Percentiles rank a stretch among this genome's conserved stretches.
Conservation (phyloP, 2,329 filamentous ascomycete genomes). For the Furcasterigmium furcatum region DNA sequence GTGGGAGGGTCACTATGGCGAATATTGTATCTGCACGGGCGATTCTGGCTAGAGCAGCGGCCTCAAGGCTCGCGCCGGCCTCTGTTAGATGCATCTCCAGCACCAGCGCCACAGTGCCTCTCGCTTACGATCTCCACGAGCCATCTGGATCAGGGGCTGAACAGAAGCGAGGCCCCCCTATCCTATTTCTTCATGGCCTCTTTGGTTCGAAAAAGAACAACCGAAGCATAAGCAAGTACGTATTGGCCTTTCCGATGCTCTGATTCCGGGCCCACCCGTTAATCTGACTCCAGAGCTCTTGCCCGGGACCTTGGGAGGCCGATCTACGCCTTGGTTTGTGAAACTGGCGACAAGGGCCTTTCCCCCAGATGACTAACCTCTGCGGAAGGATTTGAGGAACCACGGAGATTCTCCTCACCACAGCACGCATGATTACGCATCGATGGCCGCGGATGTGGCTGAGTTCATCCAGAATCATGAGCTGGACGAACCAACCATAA, state of each 20-base stretch:
- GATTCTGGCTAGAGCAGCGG: too few species aligned
- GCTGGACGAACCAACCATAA: constrained; percentile 69
- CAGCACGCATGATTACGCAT: constrained; percentile 70
- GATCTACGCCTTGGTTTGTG: constrained; percentile 74
- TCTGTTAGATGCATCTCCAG: too few species aligned
- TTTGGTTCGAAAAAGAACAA: constrained; percentile 98
- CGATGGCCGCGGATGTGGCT: constrained; percentile 81
- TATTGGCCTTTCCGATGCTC: constrained; percentile 11
- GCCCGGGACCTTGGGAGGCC: constrained; percentile 76
- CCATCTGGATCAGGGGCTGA: constrained; percentile 35
- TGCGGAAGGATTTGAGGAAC: constrained; percentile 75
- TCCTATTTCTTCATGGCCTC: constrained; percentile 87
- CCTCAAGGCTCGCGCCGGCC: too few species aligned
- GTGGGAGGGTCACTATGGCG: too few species aligned
- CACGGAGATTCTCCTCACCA: constrained; percentile 87
- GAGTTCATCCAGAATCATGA: constrained; percentile 71
- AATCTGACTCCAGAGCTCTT: constrained; percentile 55
- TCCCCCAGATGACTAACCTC: constrained; percentile 8
- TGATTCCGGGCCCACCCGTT: neutral
- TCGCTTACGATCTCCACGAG: constrained; percentile 67
- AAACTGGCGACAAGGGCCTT: neutral
- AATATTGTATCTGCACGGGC: too few species aligned
- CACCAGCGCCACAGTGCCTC: constrained; percentile 18
- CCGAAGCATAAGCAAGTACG: constrained; percentile 88
- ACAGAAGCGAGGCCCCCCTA: constrained; percentile 48